Percentiles rank a stretch among this genome's conserved stretches.
phyloP scores from a whole-genome alignment of 2,329 filamentous ascomycete species.

The Fusarium verticillioides region DNA sequence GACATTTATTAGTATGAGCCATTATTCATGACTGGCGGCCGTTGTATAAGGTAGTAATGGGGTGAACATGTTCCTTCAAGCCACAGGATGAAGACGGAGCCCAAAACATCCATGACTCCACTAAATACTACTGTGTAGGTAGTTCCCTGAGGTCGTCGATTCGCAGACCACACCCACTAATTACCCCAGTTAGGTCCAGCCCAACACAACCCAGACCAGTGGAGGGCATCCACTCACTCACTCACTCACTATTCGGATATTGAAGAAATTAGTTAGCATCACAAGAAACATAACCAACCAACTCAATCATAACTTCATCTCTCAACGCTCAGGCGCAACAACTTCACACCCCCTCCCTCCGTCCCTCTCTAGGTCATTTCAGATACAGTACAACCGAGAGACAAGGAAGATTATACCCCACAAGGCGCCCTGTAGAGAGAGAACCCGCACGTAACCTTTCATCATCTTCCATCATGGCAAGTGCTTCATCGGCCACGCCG shows the following conservation, averaged over 20 bases:
- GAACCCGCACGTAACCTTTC: conserved; percentile 6
- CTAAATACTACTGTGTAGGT: background rate
- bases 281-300: conserved; percentile 16
- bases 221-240: conserved; percentile 16
- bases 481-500: conserved; percentile 42
- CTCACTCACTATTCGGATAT: conserved; percentile 20
- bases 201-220: background rate
- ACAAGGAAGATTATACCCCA: conserved; percentile 10
- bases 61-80: conserved; percentile 13
- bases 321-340: conserved; percentile 4
- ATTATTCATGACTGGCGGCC: background rate
- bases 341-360: conserved; percentile 6
- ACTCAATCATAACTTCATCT: background rate
- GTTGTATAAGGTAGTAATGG: background rate
- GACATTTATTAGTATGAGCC: background rate
- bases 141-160: background rate
- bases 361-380: background rate
- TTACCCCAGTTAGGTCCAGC: background rate
- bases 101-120: conserved; percentile 16
- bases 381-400: background rate
- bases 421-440: background rate
- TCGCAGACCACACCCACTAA: conserved; percentile 19
- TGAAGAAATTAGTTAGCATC: conserved; percentile 37
- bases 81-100: conserved; percentile 23
- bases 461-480: conserved; percentile 35